phyloP scores from a whole-genome alignment of 2,329 filamentous ascomycete genomes.

The Beauveria rudraprayagi region DNA sequence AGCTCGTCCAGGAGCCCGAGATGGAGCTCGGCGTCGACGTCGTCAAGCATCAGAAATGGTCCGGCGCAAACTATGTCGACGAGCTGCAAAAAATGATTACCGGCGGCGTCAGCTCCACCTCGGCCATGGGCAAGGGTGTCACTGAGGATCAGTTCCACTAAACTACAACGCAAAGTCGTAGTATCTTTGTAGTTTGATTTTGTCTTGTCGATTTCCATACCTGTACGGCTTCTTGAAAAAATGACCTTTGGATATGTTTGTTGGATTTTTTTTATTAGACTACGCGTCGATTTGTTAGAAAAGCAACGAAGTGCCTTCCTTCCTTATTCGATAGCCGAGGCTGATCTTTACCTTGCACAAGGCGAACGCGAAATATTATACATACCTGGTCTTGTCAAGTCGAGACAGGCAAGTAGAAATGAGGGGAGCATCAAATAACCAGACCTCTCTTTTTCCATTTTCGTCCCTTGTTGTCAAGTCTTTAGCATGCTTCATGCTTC shows the following conservation, averaged over 20 bases:
- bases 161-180: neutral
- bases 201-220: neutral
- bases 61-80: conserved; percentile 88
- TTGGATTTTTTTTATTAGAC: neutral
- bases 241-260: neutral
- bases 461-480: too few species aligned
- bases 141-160: conserved; percentile 92
- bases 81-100: conserved; percentile 95
- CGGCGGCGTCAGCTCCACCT: conserved; percentile 83
- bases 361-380: too few species aligned
- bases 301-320: neutral
- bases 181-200: neutral
- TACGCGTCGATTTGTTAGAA: neutral
- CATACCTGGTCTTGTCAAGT: too few species aligned
- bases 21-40: conserved; percentile 87
- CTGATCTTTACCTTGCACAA: too few species aligned
- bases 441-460: too few species aligned
- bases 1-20: conserved; percentile 96
- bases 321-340: too few species aligned
- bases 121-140: conserved; percentile 94
- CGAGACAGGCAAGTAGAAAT: too few species aligned
- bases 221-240: neutral
- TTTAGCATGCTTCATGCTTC: too few species aligned
- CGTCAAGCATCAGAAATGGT: conserved; percentile 99
- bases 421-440: too few species aligned